These are phyloP conservation scores for Lachancea dasiensis DNA, from an alignment of 805 yeast genomes.

Conservation along the genomic window DNA sequence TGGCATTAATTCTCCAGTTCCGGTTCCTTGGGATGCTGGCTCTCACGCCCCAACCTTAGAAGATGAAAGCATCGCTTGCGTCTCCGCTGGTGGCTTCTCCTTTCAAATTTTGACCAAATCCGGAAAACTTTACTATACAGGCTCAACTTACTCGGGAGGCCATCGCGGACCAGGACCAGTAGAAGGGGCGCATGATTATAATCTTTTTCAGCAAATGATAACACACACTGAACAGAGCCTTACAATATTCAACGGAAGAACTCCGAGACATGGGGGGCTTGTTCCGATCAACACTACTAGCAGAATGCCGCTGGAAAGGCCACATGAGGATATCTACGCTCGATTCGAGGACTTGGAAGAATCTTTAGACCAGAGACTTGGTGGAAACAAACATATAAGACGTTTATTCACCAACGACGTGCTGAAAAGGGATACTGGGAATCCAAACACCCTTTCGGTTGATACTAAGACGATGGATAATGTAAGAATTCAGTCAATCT, in stretches of 20 bases:
- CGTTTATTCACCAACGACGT: slow-evolving; percentile 28
- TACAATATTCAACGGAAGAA: slow-evolving; percentile 8
- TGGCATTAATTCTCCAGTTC: slow-evolving; percentile 27
- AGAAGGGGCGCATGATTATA: slow-evolving; percentile 30
- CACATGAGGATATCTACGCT: slow-evolving; percentile 27
- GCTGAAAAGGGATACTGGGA: slow-evolving; percentile 17
- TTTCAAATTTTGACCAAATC: slow-evolving; percentile 50
- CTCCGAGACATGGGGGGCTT: slow-evolving; percentile 11
- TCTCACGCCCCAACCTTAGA: slow-evolving; percentile 1
- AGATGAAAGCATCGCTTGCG: slow-evolving; percentile 20
- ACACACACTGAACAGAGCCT: slow-evolving; percentile 20
- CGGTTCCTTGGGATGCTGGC: slow-evolving; percentile 20
- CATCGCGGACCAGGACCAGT: slow-evolving; percentile 38
- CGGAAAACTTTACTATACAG: slow-evolving; percentile 54
- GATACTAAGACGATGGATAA: slow-evolving; percentile 18
- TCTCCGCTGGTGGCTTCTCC: slow-evolving; percentile 61
- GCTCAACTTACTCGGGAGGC: slow-evolving; percentile 39
- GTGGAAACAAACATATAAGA: slow-evolving; percentile 24
- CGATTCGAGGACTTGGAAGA: slow-evolving; percentile 21
- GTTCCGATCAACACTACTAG: slow-evolving; percentile 23
- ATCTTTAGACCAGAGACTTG: slow-evolving; percentile 17
- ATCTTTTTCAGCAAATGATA: slow-evolving; percentile 28
- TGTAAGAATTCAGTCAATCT: slow-evolving; percentile 40
- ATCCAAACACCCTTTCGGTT: slow-evolving; percentile 9
- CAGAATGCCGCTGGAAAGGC: slow-evolving; percentile 14